Conservation (phyloP, 2,329 filamentous ascomycete genomes). For the Fusarium floridanum region DNA sequence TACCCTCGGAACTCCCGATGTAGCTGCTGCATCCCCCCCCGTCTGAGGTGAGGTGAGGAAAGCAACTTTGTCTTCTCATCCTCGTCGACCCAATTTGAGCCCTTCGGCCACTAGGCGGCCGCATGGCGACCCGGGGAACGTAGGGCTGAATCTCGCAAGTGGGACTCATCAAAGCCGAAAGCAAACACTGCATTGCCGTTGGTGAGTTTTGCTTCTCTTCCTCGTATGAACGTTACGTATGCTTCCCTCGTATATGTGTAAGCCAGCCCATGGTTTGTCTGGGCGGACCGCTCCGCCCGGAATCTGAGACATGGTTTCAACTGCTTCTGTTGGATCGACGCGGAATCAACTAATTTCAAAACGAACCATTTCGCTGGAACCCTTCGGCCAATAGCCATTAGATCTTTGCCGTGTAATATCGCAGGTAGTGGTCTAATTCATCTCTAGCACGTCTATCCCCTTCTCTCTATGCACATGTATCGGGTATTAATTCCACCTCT, state of each 20-base stretch:
- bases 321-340: slow-evolving; percentile 27
- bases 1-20: background rate
- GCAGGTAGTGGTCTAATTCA: slow-evolving; percentile 3
- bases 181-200: background rate
- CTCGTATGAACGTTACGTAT: background rate
- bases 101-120: slow-evolving; percentile 28
- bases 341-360: slow-evolving; percentile 14
- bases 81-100: slow-evolving; percentile 11
- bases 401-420: background rate
- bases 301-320: slow-evolving; percentile 32
- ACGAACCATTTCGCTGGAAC: slow-evolving; percentile 24
- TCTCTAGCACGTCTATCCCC: slow-evolving; percentile 1
- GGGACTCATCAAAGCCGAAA: slow-evolving; percentile 27
- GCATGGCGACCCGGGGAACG: slow-evolving; percentile 28
- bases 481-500: slow-evolving; percentile 42
- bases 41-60: slow-evolving; percentile 20
- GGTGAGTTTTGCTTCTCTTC: slow-evolving; percentile 12
- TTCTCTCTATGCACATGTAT: slow-evolving; percentile 37
- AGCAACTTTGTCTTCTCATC: background rate
- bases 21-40: background rate
- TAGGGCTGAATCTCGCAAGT: slow-evolving; percentile 43
- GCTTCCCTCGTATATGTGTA: background rate
- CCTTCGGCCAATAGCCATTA: slow-evolving; percentile 22
- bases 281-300: slow-evolving; percentile 15
- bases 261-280: slow-evolving; percentile 6